These are phyloP conservation scores for Tricholoma bakamatsutake DNA, from an alignment of 768 basidiomycete species.

Conservation along the genomic window DNA sequence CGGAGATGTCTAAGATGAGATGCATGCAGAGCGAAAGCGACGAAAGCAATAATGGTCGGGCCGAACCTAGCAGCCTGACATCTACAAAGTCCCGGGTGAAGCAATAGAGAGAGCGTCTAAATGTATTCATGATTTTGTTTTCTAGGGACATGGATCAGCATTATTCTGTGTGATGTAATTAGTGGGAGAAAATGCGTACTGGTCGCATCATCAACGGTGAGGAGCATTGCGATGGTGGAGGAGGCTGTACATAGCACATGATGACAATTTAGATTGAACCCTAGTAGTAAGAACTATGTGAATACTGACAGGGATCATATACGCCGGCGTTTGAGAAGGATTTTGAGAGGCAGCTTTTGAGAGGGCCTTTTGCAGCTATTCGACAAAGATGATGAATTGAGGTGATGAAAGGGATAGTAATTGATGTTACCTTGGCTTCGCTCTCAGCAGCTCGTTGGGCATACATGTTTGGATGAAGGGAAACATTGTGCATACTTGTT, in stretches of 20 bases:
- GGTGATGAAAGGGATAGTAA: background rate
- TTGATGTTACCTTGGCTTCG: slow-evolving; percentile 59
- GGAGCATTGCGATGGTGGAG: slow-evolving; percentile 32
- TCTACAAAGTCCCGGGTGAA: slow-evolving; percentile 19
- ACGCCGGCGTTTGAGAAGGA: slow-evolving; percentile 25
- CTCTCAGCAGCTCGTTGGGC: slow-evolving; percentile 63
- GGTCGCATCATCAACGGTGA: slow-evolving; percentile 54
- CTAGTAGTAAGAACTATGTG: background rate
- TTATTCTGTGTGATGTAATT: background rate
- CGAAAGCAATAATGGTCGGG: slow-evolving; percentile 15
- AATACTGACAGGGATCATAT: slow-evolving; percentile 32
- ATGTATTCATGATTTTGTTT: slow-evolving; percentile 22
- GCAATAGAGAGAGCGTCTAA: slow-evolving; percentile 6
- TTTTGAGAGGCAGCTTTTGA: slow-evolving; percentile 44
- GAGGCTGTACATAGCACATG: slow-evolving; percentile 24
- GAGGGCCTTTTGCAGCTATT: slow-evolving; percentile 58
- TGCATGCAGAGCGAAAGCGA: slow-evolving; percentile 17
- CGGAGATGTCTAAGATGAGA: slow-evolving; percentile 18
- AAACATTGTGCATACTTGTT: slow-evolving; percentile 59
- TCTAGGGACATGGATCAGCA: slow-evolving; percentile 2
- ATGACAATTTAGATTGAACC: slow-evolving; percentile 4
- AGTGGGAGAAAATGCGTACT: slow-evolving; percentile 27
- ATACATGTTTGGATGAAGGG: slow-evolving; percentile 67
- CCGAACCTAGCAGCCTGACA: slow-evolving; percentile 10
- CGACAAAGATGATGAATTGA: slow-evolving; percentile 6